A percentile compares a stretch with the other conserved stretches of the same genome.
These are phyloP conservation scores for Plasmopara halstedii DNA, from an alignment of 352 stramenopile species.

Conservation along the genomic window DNA sequence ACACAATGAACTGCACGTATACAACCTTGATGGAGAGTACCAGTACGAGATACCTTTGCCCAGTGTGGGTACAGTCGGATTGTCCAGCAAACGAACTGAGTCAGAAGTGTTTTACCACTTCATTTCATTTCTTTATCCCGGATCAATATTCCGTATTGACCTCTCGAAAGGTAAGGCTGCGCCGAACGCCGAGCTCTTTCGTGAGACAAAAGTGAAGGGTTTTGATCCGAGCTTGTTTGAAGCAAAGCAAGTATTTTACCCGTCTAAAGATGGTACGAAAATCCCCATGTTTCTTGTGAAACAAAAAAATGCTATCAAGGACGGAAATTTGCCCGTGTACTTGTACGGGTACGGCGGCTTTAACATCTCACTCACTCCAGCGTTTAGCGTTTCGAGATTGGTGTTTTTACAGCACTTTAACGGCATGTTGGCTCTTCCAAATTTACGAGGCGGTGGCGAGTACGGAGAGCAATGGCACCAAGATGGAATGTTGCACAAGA, in stretches of 20 bases:
- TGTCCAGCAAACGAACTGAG: slow-evolving; percentile 63
- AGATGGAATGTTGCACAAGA: slow-evolving; percentile 89
- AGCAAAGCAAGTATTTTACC: slow-evolving; percentile 83
- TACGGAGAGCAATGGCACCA: slow-evolving; percentile 90
- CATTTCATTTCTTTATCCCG: slow-evolving; percentile 79
- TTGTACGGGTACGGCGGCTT: slow-evolving; percentile 95
- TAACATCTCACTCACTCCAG: slow-evolving; percentile 90
- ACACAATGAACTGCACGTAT: slow-evolving; percentile 69
- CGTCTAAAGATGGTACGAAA: slow-evolving; percentile 90
- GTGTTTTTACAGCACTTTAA: slow-evolving; percentile 89
- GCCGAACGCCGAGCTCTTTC: slow-evolving; percentile 44
- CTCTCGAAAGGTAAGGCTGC: slow-evolving; percentile 24
- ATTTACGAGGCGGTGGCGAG: slow-evolving; percentile 91
- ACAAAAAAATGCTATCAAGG: slow-evolving; percentile 60
- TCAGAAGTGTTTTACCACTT: slow-evolving; percentile 88
- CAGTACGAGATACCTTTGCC: slow-evolving; percentile 66
- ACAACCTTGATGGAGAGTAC: slow-evolving; percentile 66
- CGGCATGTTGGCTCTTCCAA: slow-evolving; percentile 88
- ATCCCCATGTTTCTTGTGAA: slow-evolving; percentile 95
- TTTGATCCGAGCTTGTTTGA: slow-evolving; percentile 78
- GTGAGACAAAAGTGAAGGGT: slow-evolving; percentile 74
- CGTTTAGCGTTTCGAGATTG: slow-evolving; percentile 82
- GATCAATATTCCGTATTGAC: slow-evolving; percentile 72
- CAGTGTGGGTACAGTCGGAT: slow-evolving; percentile 55
- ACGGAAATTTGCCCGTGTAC: slow-evolving; percentile 87